These are phyloP conservation scores for Ambrosia trifida DNA, from an alignment of 129 eudicot genomes.

Conservation along the genomic window DNA sequence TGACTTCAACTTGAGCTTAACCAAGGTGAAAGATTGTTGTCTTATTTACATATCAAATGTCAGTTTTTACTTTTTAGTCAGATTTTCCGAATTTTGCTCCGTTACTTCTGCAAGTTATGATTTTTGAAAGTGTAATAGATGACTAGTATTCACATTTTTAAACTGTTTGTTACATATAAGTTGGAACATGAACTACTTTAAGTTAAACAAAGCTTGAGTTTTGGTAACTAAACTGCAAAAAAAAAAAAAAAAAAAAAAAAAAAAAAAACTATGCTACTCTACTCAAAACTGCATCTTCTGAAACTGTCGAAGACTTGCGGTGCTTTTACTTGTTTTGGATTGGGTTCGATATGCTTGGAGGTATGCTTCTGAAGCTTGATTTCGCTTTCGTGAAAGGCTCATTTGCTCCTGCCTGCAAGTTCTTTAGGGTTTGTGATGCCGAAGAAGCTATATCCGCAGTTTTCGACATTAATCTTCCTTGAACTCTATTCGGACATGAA, in stretches of 20 bases:
- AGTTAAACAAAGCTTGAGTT: slow-evolving; percentile 2
- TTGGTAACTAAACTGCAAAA: slow-evolving; percentile 35
- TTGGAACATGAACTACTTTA: slow-evolving; percentile 21
- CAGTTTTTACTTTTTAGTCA: not conserved
- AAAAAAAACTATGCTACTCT: slow-evolving; percentile 21
- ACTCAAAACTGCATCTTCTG: slow-evolving; percentile 16
- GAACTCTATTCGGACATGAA: slow-evolving; percentile 33
- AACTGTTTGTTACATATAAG: slow-evolving; percentile 38
- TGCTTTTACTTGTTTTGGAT: slow-evolving; percentile 75
- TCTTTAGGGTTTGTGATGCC: slow-evolving; percentile 44
- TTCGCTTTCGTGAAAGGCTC: slow-evolving; percentile 51
- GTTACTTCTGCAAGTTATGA: slow-evolving; percentile 10
- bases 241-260: slow-evolving; percentile 28
- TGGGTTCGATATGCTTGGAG: slow-evolving; percentile 87
- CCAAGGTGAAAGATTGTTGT: slow-evolving; percentile 25
- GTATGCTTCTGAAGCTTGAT: slow-evolving; percentile 63
- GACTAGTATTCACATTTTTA: slow-evolving; percentile 51
- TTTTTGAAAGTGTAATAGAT: slow-evolving; percentile 3
- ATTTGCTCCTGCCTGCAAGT: slow-evolving; percentile 41
- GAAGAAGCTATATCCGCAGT: slow-evolving; percentile 28
- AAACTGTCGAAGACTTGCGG: not conserved
- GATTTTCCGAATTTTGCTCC: slow-evolving; percentile 3
- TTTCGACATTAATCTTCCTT: slow-evolving; percentile 28
- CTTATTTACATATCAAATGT: not conserved
- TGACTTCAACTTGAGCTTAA: slow-evolving; percentile 18